Base-by-base conservation (phyloP, 2,329 filamentous ascomycete genomes). In the Trichophyton verrucosum region DNA sequence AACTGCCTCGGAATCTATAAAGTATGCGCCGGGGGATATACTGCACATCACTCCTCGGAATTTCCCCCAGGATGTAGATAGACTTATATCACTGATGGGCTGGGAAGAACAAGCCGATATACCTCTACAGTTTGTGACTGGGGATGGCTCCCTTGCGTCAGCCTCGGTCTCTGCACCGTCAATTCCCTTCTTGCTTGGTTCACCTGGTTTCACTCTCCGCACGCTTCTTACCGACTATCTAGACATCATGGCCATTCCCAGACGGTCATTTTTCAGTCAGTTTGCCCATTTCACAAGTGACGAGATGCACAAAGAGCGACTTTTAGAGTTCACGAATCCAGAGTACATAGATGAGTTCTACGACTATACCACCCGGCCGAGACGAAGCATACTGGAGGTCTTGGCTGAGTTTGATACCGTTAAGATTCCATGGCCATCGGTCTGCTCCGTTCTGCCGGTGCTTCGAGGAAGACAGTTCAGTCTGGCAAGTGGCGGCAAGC, bases 401-500 rank as follows among this genome's bases (percentile, higher is more conserved):
- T 81, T 99, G 30, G 86, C 92, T 61, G 94, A 99, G 67, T 99
- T 99, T 68, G 82, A 87, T 47, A 86, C 83, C 0, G 87, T 97
- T 60, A 86, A 86, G 64, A 84, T 99, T 1, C 91, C 94, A 0
- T 88, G 86, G 74, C 78, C 86, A 60, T 83, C 86, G 57, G 80
- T 86, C 1, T 80, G 88, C 8, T 84, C 86, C 60, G 79, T 91
- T 15, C 86, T 99, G 60, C 94, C 94, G 0, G 68, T 86, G 2
- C 86, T 97, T 55, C 85, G 90, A n/a, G 87, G 86, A n/a, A 82
- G 94, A 4, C 88, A 95, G 67, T 99, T 96, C 71, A 96, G 91
- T 72, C 91, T 97, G 63, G 89, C 90, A 38, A 94, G 88, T 64
- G 86, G 87, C 5, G 86, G 85, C 61, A 65, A 72, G 65, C 64